phyloP scores from a whole-genome alignment of 805 yeast species.

The Starmerella scarabaei region DNA sequence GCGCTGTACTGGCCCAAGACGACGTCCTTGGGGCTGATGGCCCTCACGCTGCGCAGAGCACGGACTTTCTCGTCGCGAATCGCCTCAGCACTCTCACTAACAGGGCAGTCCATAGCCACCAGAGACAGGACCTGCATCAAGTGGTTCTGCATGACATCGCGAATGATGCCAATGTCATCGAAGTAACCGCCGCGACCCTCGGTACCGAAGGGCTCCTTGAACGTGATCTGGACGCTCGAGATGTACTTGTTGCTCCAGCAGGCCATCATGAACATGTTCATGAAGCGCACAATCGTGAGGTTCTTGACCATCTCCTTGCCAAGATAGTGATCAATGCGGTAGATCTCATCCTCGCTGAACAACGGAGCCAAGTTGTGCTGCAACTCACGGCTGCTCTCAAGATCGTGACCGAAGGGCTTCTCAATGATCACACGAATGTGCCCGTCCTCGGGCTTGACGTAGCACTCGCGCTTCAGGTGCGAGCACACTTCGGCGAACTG shows the following conservation, averaged over 20 bases:
- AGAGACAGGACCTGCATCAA: conserved; percentile 82
- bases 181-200: conserved; percentile 99
- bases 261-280: conserved; percentile 76
- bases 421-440: conserved; percentile 76
- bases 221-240: conserved; percentile 70
- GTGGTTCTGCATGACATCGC: conserved; percentile 98
- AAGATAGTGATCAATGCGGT: conserved; percentile 91
- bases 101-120: conserved; percentile 92
- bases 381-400: conserved; percentile 61
- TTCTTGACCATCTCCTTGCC: conserved; percentile 98
- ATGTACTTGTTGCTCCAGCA: conserved; percentile 77
- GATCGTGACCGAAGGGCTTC: conserved; percentile 94
- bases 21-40: conserved; percentile 51
- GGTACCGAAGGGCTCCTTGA: conserved; percentile 97
- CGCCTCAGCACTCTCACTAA: conserved; percentile 79
- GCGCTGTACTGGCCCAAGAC: conserved; percentile 78
- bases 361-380: conserved; percentile 70
- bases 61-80: conserved; percentile 94
- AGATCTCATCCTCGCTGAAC: conserved; percentile 81
- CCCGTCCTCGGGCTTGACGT: conserved; percentile 47
- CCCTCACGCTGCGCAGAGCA: conserved; percentile 68
- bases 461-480: conserved; percentile 54
- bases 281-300: conserved; percentile 75
- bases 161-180: conserved; percentile 84
- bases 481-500: conserved; percentile 71